These are phyloP conservation scores for Populus tomentosa DNA, from an alignment of 441 rosid genomes.

Conservation along the genomic window DNA sequence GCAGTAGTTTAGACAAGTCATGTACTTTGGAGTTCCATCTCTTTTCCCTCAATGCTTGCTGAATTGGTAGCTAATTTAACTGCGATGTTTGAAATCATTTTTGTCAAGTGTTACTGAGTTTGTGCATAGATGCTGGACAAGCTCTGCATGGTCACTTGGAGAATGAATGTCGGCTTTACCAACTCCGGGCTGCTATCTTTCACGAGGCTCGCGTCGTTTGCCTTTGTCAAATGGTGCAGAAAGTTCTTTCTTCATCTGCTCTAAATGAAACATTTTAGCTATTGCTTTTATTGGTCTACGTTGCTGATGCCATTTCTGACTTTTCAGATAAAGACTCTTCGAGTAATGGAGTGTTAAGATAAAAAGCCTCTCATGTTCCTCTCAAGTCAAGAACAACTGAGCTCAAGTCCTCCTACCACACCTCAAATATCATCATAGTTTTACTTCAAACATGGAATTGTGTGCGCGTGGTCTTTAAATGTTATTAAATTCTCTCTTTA, in stretches of 20 bases:
- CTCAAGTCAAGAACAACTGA: slow-evolving; percentile 73
- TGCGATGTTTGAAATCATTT: background rate
- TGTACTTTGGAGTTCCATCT: slow-evolving; percentile 2
- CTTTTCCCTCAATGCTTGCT: background rate
- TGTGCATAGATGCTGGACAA: slow-evolving; percentile 47
- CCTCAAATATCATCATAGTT: background rate
- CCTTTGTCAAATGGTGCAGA: slow-evolving; percentile 41
- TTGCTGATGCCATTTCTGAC: background rate
- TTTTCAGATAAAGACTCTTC: slow-evolving; percentile 37
- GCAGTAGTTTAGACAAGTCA: background rate
- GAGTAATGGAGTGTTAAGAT: slow-evolving; percentile 29
- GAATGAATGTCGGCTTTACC: slow-evolving; percentile 49
- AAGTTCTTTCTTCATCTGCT: slow-evolving; percentile 1
- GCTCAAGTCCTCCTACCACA: slow-evolving; percentile 49
- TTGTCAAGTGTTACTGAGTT: slow-evolving; percentile 1
- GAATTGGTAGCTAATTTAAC: slow-evolving; percentile 10
- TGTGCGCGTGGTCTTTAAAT: background rate
- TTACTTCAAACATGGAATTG: background rate
- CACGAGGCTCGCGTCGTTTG: slow-evolving; percentile 57
- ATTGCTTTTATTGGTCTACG: slow-evolving; percentile 3
- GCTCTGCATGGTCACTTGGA: slow-evolving; percentile 63
- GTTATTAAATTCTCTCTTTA: background rate
- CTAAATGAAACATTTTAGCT: background rate
- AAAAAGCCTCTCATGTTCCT: slow-evolving; percentile 50
- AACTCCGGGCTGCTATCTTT: slow-evolving; percentile 66